Evolutionary conservation across 1,139 yeast genomes (phyloP).

Genomic region (Scheffersomyces titani): DNA sequence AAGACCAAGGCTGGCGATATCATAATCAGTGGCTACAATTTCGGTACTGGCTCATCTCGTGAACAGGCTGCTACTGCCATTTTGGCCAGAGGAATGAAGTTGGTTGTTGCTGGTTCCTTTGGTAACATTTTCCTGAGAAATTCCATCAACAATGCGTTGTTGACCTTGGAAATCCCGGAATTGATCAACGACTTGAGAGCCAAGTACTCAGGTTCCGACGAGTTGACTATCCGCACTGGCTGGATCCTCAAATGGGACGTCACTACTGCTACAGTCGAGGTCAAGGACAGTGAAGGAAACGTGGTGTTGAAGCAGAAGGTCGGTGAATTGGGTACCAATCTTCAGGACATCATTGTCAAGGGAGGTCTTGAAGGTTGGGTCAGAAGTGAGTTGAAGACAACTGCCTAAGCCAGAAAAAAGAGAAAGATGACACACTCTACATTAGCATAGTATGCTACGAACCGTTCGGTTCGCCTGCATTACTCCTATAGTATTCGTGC

Average conservation of each 20-base stretch:
- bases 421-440: background rate
- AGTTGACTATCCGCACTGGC: conserved; percentile 91
- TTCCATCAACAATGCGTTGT: conserved; percentile 90
- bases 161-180: conserved; percentile 91
- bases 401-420: background rate
- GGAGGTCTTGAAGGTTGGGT: conserved; percentile 99
- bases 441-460: background rate
- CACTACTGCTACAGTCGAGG: conserved; percentile 75
- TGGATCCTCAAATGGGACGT: conserved; percentile 95
- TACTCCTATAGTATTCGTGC: background rate
- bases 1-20: conserved; percentile 90
- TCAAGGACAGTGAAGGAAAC: conserved; percentile 66
- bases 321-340: conserved; percentile 91
- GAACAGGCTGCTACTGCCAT: conserved; percentile 99
- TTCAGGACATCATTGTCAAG: conserved; percentile 93
- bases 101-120: conserved; percentile 95
- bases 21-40: conserved; percentile 87
- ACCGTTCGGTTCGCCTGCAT: background rate
- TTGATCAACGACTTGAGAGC: conserved; percentile 76
- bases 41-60: conserved; percentile 98
- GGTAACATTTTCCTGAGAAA: conserved; percentile 96
- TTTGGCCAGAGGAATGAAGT: conserved; percentile 86
- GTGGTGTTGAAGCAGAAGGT: conserved; percentile 80
- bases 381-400: conserved; percentile 59
- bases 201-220: conserved; percentile 56